These are phyloP conservation scores for Epichloe aotearoae DNA, from an alignment of 2,329 filamentous ascomycete genomes.

Conservation along the genomic window DNA sequence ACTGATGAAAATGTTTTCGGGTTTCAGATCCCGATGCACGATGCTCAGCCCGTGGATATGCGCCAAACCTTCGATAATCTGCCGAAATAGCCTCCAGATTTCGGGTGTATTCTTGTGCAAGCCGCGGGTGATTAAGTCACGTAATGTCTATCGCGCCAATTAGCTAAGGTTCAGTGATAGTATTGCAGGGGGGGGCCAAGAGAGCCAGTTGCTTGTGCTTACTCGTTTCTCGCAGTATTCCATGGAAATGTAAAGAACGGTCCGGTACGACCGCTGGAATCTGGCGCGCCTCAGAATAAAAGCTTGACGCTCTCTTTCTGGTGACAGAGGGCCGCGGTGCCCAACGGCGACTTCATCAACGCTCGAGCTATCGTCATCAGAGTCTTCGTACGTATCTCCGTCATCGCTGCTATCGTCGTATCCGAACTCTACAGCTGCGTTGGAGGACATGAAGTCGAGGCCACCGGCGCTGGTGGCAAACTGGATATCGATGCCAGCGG, in stretches of 20 bases:
- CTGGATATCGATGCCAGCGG: slow-evolving; percentile 33
- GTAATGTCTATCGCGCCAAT: slow-evolving; percentile 47
- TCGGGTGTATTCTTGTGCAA: slow-evolving; percentile 63
- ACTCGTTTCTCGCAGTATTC: slow-evolving; percentile 90
- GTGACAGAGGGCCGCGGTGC: slow-evolving; percentile 14
- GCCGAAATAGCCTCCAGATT: slow-evolving; percentile 80
- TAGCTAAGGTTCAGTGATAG: background rate
- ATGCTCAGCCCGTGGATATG: slow-evolving; percentile 87
- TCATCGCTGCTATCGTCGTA: slow-evolving; percentile 40
- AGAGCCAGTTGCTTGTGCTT: slow-evolving; percentile 18
- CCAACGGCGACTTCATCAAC: slow-evolving; percentile 18
- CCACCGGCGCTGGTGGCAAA: slow-evolving; percentile 65
- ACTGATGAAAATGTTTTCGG: slow-evolving; percentile 89
- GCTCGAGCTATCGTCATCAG: slow-evolving; percentile 29
- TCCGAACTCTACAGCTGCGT: slow-evolving; percentile 66
- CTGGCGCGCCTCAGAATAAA: slow-evolving; percentile 19
- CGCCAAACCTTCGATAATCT: slow-evolving; percentile 76
- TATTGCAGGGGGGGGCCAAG: too few species aligned
- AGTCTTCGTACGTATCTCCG: slow-evolving; percentile 32
- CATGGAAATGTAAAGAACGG: slow-evolving; percentile 94
- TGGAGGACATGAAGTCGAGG: slow-evolving; percentile 87
- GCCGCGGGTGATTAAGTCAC: slow-evolving; percentile 70
- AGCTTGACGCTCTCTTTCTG: slow-evolving; percentile 17
- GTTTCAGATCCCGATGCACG: slow-evolving; percentile 91
- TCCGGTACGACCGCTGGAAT: slow-evolving; percentile 44